Evolutionary conservation across 2,329 filamentous ascomycete genomes (phyloP), one percentile per base, ranked within the genome.

Genomic region (Colletotrichum kahawae): DNA sequence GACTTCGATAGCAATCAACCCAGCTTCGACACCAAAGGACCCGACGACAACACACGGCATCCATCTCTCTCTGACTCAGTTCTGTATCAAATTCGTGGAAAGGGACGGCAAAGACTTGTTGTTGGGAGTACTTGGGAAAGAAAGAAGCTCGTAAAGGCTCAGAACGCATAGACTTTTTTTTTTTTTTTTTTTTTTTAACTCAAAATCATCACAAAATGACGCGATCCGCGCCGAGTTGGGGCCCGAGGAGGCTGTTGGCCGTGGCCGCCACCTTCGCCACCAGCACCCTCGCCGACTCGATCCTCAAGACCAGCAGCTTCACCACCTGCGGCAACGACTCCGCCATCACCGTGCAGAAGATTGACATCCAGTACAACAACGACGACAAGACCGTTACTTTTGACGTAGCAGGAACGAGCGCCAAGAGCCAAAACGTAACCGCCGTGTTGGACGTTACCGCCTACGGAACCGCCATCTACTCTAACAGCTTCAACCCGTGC

Each of bases 401-500:
- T 84, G 92, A 98, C 82, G 91, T 98, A 27, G 91, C 93, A 38
- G 97, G 96, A 76, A 92, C 90, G 75, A 98, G 94, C 82, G 84
- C 85, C 69, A 91, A 90, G 82, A 84, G 90, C 78, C 95, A 97
- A 83, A 96, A 98, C 78, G 95, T 98, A 75, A 94, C 90, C 70
- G 96, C 95, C 16, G 87, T 86, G 4, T 87, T 98, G 74, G 89
- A 91, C 27, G 94, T 98, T 51, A 93, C 90, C 31, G 96, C 96
- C 10, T 98, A 98, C 81, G 97, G 97, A 75, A 91, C 91, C 74
- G 85, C 93, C 76, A 91, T 98, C 29, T 98, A 97, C 85, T 88
- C 90, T 51, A 94, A 95, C 75, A 87, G 86, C 5, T 98, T 98
- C 85, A 92, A 98, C 81, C 97, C 97, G 43, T 99, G 97, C 84